Conservation (phyloP, 2,329 filamentous ascomycete species). For the Scedosporium minutisporum region DNA sequence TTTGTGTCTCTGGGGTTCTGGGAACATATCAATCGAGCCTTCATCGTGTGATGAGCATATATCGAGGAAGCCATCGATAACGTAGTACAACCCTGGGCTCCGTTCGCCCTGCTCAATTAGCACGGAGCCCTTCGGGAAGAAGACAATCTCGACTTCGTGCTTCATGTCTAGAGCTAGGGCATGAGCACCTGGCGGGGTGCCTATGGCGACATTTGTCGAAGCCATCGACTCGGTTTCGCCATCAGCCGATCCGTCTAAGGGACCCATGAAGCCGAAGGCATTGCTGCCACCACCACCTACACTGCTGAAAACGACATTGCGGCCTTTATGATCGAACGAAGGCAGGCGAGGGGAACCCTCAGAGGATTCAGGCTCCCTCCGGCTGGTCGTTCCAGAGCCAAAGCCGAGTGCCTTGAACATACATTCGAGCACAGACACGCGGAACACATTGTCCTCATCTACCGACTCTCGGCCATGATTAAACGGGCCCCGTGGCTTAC, state of each 20-base stretch:
- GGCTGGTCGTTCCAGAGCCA: slow-evolving; percentile 54
- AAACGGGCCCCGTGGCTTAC: slow-evolving; percentile 34
- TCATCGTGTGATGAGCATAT: slow-evolving; percentile 60
- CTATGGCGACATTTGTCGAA: slow-evolving; percentile 55
- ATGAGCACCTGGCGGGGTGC: slow-evolving; percentile 54
- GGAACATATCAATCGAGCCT: slow-evolving; percentile 9
- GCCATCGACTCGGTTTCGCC: slow-evolving; percentile 81
- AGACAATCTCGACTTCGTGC: slow-evolving; percentile 93
- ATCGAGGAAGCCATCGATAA: slow-evolving; percentile 93
- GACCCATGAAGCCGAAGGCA: slow-evolving; percentile 84
- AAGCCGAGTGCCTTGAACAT: slow-evolving; percentile 92
- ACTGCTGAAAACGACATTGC: slow-evolving; percentile 60
- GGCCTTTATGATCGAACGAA: slow-evolving; percentile 71
- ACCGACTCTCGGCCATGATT: slow-evolving; percentile 68
- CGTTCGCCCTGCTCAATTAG: slow-evolving; percentile 93
- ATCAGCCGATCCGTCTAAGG: slow-evolving; percentile 67
- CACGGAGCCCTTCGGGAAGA: slow-evolving; percentile 88
- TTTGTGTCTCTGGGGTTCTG: background rate
- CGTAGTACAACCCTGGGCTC: slow-evolving; percentile 95
- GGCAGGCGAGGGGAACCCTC: slow-evolving; percentile 79
- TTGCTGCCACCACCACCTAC: slow-evolving; percentile 35
- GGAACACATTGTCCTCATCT: slow-evolving; percentile 81
- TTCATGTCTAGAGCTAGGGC: slow-evolving; percentile 68
- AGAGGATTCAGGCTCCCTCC: slow-evolving; percentile 61
- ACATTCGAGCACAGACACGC: slow-evolving; percentile 84